Percentiles rank a stretch among this genome's conserved stretches.
phyloP scores from a whole-genome alignment of 345 rosid genomes.

The Rubroshorea leprosula region DNA sequence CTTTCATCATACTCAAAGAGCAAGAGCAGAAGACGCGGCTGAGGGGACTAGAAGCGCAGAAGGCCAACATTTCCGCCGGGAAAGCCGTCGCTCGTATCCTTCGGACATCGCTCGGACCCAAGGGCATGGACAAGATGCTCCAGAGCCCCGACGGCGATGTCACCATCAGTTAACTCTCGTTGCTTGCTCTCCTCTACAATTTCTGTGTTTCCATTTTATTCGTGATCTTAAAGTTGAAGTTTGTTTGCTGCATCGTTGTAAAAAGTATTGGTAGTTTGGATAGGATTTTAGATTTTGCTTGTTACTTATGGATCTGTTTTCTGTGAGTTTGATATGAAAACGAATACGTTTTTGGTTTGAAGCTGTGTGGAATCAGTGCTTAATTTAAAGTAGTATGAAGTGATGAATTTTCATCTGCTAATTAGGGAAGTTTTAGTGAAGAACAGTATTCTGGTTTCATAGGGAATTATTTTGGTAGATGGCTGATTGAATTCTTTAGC shows the following conservation, averaged over 20 bases:
- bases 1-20: constrained; percentile 25
- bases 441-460: not conserved
- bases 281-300: not conserved
- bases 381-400: not conserved
- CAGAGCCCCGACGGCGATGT: constrained; percentile 97
- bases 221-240: not conserved
- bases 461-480: no score
- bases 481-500: no score
- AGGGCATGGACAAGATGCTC: constrained; percentile 99
- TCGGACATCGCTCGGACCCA: constrained; percentile 96
- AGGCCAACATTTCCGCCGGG: constrained; percentile 87
- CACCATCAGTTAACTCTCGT: constrained; percentile 56
- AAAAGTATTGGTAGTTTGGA: not conserved
- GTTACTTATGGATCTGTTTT: not conserved
- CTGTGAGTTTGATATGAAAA: no score
- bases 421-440: not conserved
- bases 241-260: not conserved
- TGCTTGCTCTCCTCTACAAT: not conserved
- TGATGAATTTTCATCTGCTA: not conserved
- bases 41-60: constrained; percentile 86
- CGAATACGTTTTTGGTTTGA: not conserved
- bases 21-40: constrained; percentile 19
- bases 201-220: not conserved
- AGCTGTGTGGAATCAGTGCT: not conserved
- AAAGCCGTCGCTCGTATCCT: constrained; percentile 94